Evolutionary conservation across 129 eudicot genomes (phyloP).

Genomic region (Arctium minus): DNA sequence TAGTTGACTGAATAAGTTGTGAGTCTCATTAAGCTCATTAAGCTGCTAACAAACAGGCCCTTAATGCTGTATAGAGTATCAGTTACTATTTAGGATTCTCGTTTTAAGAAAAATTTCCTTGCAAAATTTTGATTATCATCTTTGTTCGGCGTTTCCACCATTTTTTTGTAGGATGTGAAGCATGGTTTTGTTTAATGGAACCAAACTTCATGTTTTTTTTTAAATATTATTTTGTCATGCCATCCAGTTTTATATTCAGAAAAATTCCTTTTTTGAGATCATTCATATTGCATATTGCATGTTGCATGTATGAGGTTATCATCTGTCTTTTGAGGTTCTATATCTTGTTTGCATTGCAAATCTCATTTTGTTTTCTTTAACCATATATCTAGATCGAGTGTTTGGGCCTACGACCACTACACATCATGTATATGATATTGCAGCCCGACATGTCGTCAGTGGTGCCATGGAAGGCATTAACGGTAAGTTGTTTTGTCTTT

Average conservation of each 20-base stretch:
- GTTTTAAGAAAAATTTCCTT: neutral
- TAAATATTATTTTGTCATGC: neutral
- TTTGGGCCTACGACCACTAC: constrained; percentile 93
- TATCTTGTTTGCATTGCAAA: neutral
- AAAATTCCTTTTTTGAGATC: neutral
- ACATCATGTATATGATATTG: constrained; percentile 79
- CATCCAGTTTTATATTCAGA: neutral
- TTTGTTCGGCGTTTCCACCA: neutral
- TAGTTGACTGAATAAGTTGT: too few relatives aligned
- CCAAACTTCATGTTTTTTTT: neutral
- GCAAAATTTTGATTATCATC: neutral
- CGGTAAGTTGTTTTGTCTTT: constrained; percentile 37
- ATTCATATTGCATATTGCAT: constrained; percentile 1
- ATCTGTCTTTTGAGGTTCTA: neutral
- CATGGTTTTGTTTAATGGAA: neutral
- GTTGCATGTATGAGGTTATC: neutral
- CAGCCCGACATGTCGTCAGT: constrained; percentile 69
- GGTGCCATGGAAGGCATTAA: constrained; percentile 88
- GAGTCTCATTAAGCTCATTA: too few relatives aligned
- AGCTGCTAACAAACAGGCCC: too few relatives aligned
- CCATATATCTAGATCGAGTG: constrained; percentile 49
- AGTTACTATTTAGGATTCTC: neutral
- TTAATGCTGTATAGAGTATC: neutral
- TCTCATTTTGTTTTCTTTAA: neutral
- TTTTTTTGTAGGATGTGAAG: neutral